phyloP scores from a whole-genome alignment of 164 flowering plant genomes.

The Aristolochia fimbriata region DNA sequence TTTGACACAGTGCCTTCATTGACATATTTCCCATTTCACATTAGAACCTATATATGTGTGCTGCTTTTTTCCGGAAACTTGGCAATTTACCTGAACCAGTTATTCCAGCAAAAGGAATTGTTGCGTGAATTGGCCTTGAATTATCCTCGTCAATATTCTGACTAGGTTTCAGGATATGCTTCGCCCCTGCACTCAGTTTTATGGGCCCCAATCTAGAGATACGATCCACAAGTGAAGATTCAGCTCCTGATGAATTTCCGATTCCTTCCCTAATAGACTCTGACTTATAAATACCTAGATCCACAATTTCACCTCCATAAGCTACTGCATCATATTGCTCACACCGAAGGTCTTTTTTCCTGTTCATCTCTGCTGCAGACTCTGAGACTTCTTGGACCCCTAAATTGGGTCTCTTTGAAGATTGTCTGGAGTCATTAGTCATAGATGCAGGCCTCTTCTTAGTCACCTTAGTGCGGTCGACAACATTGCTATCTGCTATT shows the following conservation, averaged over 20 bases:
- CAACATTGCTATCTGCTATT: conserved; percentile 19
- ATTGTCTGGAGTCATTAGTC: conserved; percentile 14
- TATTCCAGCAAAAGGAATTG: conserved; percentile 23
- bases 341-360: conserved; percentile 1
- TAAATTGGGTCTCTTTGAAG: conserved; percentile 21
- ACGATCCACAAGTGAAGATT: conserved; percentile 14
- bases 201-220: conserved; percentile 34
- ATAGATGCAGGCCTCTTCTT: conserved; percentile 31
- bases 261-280: conserved; percentile 9
- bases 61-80: conserved; percentile 28
- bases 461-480: conserved; percentile 13
- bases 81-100: conserved; percentile 13
- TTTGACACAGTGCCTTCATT: too few species aligned
- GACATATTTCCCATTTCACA: too few species aligned
- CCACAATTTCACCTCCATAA: conserved; percentile 12
- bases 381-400: conserved; percentile 16
- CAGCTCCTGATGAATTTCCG: conserved; percentile 6
- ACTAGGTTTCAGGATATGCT: conserved; percentile 49
- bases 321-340: conserved; percentile 5
- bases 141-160: conserved; percentile 21
- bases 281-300: conserved; percentile 1
- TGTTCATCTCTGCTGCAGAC: conserved; percentile 5
- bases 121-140: conserved; percentile 30
- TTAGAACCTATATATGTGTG: conserved; percentile 33
- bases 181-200: conserved; percentile 50